Base-by-base conservation (phyloP, 75 land plant genomes). In the Pinus tabuliformis region DNA sequence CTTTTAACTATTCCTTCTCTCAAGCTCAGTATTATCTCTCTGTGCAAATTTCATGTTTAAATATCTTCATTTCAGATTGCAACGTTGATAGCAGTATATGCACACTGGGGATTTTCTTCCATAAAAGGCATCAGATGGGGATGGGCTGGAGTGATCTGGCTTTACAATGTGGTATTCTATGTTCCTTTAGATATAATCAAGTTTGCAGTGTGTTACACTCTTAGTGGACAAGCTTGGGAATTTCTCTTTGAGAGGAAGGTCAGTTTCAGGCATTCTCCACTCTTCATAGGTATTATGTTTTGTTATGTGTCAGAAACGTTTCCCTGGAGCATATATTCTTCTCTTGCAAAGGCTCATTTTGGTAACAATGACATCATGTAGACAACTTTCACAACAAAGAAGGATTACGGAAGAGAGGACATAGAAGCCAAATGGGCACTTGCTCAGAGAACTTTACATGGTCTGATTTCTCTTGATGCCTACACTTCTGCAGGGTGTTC, bases 111-210 rank as follows among this genome's bases (percentile, higher is more conserved):
- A 66, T 91, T 91, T 77, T 92, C 93, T 62, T 72, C 73, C 30
- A 86, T 91, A 16, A 39, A 82, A 45, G 91, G 93, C 59, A 85
- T 86, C 37, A 92, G 93, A 4, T 89, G 93, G 93, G 87, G 89
- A 66, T 91, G 93, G 93, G 87, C 89, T 42, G 93, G 87, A 56
- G 79, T 86, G 7, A 89, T 91, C 36, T 91, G 93, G 93, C 60
- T 91, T 14, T 89, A 91, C 61, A 89, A 84, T 79, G 28, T 89
- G 13, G 64, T 91, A 36, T 84, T 33, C 2, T 33, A 33, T 1
- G 33, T 33, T 33, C 33, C 33, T 33, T 33, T 33, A 33, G 33
- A 1, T 81, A 49, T 89, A 70, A 86, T 91, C 81, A 91, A 91
- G 79, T 91, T 91, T 77, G 78, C 77, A 20, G 84, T 91, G 57